Evolutionary conservation across 2,329 filamentous ascomycete species (phyloP), one percentile per base, ranked within the genome.

Genomic region (Emmonsia crescens): DNA sequence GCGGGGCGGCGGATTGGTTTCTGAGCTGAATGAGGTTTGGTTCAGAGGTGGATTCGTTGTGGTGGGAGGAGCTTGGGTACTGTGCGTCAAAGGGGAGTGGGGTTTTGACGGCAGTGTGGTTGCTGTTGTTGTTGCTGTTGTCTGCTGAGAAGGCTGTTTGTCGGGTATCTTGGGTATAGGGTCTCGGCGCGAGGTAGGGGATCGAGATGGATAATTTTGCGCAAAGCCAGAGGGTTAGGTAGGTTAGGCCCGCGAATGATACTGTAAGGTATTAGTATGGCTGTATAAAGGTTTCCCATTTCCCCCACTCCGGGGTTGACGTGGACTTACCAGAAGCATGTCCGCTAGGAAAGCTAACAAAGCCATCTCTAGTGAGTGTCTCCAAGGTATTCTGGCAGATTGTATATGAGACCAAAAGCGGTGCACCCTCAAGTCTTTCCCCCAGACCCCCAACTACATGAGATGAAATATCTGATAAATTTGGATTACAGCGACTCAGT

Each of bases 161-260:
- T 42, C 63, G 67, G 49, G 65, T 48, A 27, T 68, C 62, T 6
- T 67, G 67, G 56, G 68, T 68, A 9, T 72, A 63, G 1, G 68
- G 70, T 42, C 67, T 68, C 9, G 69, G 67, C 2, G 72, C 66
- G 19, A 77, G 67, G 64, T 78, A 74, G 51, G 80, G 78, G 52
- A 78, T 73, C 40, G 76, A 75, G 54, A 79, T 75, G 49, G 78
- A 74, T 61, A 79, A 76, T 57, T 81, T 78, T 63, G 85, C 81
- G 61, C 89, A 90, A 27, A 97, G 82, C 79, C 91, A 96, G 58
- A 97, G 83, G 1, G 88, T 88, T 19, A 96, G 82, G 73, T 96
- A 96, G 60, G 91, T 83, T 59, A 96, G 78, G 0, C 92, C 92
- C 12, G 87, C 86, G 67, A 89, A 90, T 4, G 89, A 83, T 64